Evolutionary conservation across 1,139 yeast species (phyloP).

Genomic region (Yamadazyma siamensis): DNA sequence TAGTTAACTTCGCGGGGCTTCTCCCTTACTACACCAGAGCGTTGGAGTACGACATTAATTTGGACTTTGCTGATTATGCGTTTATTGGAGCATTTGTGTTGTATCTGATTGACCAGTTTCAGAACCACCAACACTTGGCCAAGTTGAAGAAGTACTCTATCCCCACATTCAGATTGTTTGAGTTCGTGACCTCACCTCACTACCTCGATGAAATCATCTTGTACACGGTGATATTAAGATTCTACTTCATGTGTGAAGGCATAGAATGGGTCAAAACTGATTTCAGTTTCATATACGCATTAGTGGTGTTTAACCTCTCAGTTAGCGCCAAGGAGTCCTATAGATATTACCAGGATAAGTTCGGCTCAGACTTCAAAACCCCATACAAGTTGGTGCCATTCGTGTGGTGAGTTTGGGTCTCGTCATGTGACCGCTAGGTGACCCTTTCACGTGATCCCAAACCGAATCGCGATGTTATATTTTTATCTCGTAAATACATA

Average conservation of each 20-base stretch:
- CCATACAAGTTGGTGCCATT: slow-evolving; percentile 13
- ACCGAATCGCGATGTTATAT: too few relatives aligned
- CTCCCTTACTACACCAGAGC: slow-evolving; percentile 11
- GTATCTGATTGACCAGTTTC: slow-evolving; percentile 54
- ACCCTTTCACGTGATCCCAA: too few relatives aligned
- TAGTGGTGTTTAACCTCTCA: slow-evolving; percentile 62
- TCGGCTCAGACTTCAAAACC: slow-evolving; percentile 18
- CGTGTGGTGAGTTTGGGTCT: slow-evolving; percentile 9
- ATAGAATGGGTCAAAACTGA: slow-evolving; percentile 13
- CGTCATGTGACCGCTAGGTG: too few relatives aligned
- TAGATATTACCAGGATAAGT: slow-evolving; percentile 43
- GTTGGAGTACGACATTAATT: slow-evolving; percentile 1
- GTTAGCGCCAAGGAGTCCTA: slow-evolving; percentile 62
- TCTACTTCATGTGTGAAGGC: slow-evolving; percentile 15
- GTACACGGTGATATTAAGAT: slow-evolving; percentile 40
- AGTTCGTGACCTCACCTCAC: slow-evolving; percentile 66
- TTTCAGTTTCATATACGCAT: slow-evolving; percentile 31
- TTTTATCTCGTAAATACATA: too few relatives aligned
- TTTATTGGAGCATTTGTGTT: slow-evolving; percentile 29
- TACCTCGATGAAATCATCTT: slow-evolving; percentile 72
- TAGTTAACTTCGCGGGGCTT: slow-evolving; percentile 17
- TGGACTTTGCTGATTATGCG: slow-evolving; percentile 13
- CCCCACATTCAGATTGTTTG: slow-evolving; percentile 56
- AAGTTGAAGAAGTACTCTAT: slow-evolving; percentile 60
- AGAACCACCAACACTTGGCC: slow-evolving; percentile 60